Evolutionary conservation across 129 eudicot species (phyloP).

Genomic region (Solidago caesia): DNA sequence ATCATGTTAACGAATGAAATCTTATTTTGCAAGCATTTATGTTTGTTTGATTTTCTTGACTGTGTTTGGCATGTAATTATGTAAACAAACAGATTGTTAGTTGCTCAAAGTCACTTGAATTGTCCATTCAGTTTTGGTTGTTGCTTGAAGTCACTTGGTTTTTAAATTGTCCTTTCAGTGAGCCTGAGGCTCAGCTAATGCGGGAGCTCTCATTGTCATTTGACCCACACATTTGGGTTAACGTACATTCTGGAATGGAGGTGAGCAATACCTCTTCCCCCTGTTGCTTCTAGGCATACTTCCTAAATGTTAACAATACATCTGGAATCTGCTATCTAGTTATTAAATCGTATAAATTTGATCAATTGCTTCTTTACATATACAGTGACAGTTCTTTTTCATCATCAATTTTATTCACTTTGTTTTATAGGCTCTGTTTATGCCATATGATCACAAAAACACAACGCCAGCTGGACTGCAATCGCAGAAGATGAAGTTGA

Average conservation of each 20-base stretch:
- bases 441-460: constrained; percentile 98
- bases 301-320: not conserved
- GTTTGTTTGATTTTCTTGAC: too few species aligned
- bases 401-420: not conserved
- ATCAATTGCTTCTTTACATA: constrained; percentile 1
- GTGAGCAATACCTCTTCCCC: constrained; percentile 35
- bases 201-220: constrained; percentile 70
- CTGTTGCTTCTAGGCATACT: not conserved
- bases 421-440: constrained; percentile 70
- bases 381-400: not conserved
- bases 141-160: too few species aligned
- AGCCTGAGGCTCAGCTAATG: constrained; percentile 91
- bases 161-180: constrained; percentile 62
- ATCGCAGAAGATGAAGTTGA: constrained; percentile 64
- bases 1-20: too few species aligned
- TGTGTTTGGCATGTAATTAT: too few species aligned
- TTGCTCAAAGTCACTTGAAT: too few species aligned
- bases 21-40: too few species aligned
- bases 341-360: not conserved
- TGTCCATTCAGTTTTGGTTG: too few species aligned
- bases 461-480: constrained; percentile 77
- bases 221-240: constrained; percentile 95
- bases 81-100: too few species aligned
- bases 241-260: constrained; percentile 99
- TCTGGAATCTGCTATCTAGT: not conserved